These are phyloP conservation scores for Apocynum venetum DNA, from an alignment of 257 asterid genomes.

Conservation along the genomic window DNA sequence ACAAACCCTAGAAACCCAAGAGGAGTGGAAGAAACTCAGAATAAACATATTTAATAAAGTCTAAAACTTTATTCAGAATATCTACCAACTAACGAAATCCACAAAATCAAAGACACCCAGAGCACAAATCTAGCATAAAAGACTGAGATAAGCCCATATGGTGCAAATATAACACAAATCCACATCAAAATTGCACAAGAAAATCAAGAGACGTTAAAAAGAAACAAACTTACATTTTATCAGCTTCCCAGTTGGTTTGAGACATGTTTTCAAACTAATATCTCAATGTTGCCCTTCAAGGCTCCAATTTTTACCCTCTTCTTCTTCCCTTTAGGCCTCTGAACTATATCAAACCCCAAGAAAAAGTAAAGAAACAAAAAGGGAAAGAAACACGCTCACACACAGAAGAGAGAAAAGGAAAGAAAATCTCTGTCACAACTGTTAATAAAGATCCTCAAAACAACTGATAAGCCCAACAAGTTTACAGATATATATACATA, in stretches of 20 bases:
- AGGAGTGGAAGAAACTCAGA: background rate
- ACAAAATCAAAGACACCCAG: slow-evolving; percentile 19
- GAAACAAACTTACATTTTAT: slow-evolving; percentile 66
- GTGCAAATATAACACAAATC: slow-evolving; percentile 7
- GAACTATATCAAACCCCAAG: background rate
- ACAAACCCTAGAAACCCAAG: slow-evolving; percentile 6
- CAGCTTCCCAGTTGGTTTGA: slow-evolving; percentile 99
- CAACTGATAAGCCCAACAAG: background rate
- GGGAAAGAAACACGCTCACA: background rate
- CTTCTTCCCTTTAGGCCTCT: slow-evolving; percentile 27
- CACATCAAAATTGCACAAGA: slow-evolving; percentile 10
- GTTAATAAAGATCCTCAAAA: slow-evolving; percentile 12
- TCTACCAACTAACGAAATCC: slow-evolving; percentile 5
- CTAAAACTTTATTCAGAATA: slow-evolving; percentile 5
- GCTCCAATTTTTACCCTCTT: slow-evolving; percentile 20
- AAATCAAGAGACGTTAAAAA: background rate
- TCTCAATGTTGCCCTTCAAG: slow-evolving; percentile 42
- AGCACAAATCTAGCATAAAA: slow-evolving; percentile 30
- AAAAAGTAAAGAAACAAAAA: background rate
- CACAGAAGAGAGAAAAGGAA: background rate
- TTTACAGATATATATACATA: background rate
- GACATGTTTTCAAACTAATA: slow-evolving; percentile 50
- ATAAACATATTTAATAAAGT: slow-evolving; percentile 11
- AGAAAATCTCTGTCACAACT: background rate
- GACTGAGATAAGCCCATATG: slow-evolving; percentile 17